A percentile compares a stretch with the other conserved stretches of the same genome.
These are phyloP conservation scores for Talaromyces islandicus DNA, from an alignment of 2,329 filamentous ascomycete species.

Conservation along the genomic window DNA sequence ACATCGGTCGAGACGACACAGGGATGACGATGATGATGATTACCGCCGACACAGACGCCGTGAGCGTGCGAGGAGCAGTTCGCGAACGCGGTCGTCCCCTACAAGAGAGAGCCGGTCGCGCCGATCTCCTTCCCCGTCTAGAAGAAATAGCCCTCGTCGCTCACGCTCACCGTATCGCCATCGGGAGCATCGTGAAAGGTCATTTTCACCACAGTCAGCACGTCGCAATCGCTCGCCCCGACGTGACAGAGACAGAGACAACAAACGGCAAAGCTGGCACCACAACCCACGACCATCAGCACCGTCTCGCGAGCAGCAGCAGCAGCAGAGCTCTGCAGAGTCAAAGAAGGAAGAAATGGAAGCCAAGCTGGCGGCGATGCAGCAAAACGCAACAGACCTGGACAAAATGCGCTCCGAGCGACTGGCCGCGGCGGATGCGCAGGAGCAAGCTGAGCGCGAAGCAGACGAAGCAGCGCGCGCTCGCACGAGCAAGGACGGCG, in stretches of 20 bases:
- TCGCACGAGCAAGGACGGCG: constrained; percentile 55
- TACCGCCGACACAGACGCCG: constrained; percentile 29
- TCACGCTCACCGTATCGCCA: constrained; percentile 6
- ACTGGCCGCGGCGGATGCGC: constrained; percentile 58
- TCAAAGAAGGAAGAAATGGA: constrained; percentile 52
- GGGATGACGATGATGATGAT: constrained; percentile 13
- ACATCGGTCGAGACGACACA: constrained; percentile 12
- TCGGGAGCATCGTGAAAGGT: constrained; percentile 13
- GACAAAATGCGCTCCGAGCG: constrained; percentile 62
- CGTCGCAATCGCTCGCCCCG: constrained; percentile 32
- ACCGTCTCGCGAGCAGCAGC: neutral
- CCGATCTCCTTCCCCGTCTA: constrained; percentile 27
- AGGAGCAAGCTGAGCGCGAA: constrained; percentile 58
- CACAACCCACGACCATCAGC: constrained; percentile 18
- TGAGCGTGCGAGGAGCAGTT: constrained; percentile 21
- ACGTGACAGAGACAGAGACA: constrained; percentile 19
- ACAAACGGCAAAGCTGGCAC: constrained; percentile 23
- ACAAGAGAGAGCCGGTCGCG: constrained; percentile 25
- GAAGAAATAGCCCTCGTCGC: constrained; percentile 15
- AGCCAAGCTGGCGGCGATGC: constrained; percentile 65
- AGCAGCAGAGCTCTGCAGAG: constrained; percentile 6
- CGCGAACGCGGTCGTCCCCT: constrained; percentile 24
- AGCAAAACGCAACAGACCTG: constrained; percentile 60
- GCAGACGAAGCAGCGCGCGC: constrained; percentile 60
- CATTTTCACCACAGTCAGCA: constrained; percentile 15